A percentile compares a stretch with the other conserved stretches of the same genome.
Conservation (phyloP, 768 basidiomycete genomes). For the Crucibulum laeve region DNA sequence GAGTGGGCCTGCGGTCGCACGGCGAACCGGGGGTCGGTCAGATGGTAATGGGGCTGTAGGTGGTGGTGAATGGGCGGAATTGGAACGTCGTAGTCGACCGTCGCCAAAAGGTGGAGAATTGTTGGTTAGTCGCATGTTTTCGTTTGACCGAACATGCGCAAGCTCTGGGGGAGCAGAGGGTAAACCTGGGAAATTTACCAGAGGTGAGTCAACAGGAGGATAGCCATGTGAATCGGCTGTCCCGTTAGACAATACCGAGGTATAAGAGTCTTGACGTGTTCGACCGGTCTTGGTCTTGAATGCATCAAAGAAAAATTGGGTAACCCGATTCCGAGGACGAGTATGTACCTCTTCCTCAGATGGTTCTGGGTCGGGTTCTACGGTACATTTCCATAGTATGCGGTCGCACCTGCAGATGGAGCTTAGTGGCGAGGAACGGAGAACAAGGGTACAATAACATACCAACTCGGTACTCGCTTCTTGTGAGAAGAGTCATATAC, state of each 20-base stretch:
- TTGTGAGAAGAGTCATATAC: slow-evolving; percentile 82
- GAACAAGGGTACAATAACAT: slow-evolving; percentile 14
- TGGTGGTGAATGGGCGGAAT: slow-evolving; percentile 10
- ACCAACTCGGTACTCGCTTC: slow-evolving; percentile 84
- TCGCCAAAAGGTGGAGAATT: background rate
- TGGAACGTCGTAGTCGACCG: slow-evolving; percentile 7
- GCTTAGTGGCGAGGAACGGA: background rate
- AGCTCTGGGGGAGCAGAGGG: background rate
- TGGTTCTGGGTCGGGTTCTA: slow-evolving; percentile 37
- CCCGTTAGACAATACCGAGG: slow-evolving; percentile 20
- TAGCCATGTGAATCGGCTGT: slow-evolving; percentile 12
- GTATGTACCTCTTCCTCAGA: slow-evolving; percentile 25
- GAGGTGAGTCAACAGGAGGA: slow-evolving; percentile 3
- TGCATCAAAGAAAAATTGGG: slow-evolving; percentile 50
- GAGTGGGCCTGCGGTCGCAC: slow-evolving; percentile 13
- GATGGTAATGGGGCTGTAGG: slow-evolving; percentile 1
- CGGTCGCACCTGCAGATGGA: slow-evolving; percentile 68
- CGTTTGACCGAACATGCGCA: background rate
- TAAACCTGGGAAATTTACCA: background rate
- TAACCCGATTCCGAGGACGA: slow-evolving; percentile 32
- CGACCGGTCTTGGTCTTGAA: slow-evolving; percentile 42
- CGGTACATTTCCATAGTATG: slow-evolving; percentile 77
- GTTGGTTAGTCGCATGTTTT: background rate
- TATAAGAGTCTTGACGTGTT: slow-evolving; percentile 29
- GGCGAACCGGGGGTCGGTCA: slow-evolving; percentile 6